Conservation (phyloP, 129 eudicot species). For the Gnaphalium uliginosum region DNA sequence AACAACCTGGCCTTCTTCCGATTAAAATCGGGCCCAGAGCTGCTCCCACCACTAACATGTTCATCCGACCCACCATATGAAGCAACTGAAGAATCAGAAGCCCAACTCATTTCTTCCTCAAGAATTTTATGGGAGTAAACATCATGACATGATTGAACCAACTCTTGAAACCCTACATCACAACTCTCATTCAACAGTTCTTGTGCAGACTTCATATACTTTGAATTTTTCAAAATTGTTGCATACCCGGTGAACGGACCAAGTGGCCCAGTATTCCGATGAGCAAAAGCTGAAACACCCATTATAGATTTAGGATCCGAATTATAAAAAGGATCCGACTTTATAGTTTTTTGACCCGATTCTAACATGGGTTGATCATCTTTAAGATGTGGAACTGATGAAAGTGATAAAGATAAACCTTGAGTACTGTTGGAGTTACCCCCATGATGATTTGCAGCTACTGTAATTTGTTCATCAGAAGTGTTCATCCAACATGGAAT, state of each 20-base stretch:
- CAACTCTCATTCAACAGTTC: constrained; percentile 60
- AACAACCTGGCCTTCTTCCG: constrained; percentile 69
- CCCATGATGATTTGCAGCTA: constrained; percentile 25
- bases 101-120: constrained; percentile 40
- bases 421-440: constrained; percentile 36
- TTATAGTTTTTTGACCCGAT: constrained; percentile 33
- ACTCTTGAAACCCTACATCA: constrained; percentile 35
- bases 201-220: constrained; percentile 72
- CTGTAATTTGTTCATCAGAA: constrained; percentile 22
- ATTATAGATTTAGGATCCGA: constrained; percentile 27
- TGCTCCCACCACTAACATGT: constrained; percentile 27
- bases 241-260: constrained; percentile 97
- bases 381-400: constrained; percentile 47
- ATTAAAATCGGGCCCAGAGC: constrained; percentile 56
- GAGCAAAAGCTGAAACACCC: constrained; percentile 36
- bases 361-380: constrained; percentile 26
- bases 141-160: constrained; percentile 35
- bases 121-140: constrained; percentile 36
- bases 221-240: constrained; percentile 59
- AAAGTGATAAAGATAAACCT: constrained; percentile 61
- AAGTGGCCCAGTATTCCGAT: constrained; percentile 60
- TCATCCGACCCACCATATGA: constrained; percentile 42
- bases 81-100: constrained; percentile 21
- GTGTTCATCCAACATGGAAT: constrained; percentile 37
- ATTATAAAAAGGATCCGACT: constrained; percentile 36